phyloP scores from a whole-genome alignment of 306 rosid genomes.

The Corylus avellana region DNA sequence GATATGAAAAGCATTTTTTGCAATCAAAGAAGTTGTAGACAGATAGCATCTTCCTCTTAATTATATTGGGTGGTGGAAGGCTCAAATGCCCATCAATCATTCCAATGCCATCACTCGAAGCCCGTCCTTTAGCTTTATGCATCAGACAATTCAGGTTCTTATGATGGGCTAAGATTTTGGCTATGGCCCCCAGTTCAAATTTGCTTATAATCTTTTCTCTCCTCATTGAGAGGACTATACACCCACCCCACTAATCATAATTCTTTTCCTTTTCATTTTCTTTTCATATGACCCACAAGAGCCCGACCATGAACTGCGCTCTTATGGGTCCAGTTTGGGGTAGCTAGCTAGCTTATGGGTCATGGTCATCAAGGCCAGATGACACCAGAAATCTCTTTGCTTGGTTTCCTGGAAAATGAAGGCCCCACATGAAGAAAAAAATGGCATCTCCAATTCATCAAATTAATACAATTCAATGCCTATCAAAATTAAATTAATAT shows the following conservation, averaged over 20 bases:
- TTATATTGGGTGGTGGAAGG: slow-evolving; percentile 16
- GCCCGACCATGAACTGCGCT: background rate
- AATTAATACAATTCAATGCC: too few species aligned
- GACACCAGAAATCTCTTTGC: background rate
- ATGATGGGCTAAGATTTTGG: background rate
- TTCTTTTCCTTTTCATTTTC: background rate
- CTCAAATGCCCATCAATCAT: slow-evolving; percentile 24
- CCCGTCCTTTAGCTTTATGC: slow-evolving; percentile 1
- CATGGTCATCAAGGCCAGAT: slow-evolving; percentile 1
- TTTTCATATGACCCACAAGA: background rate
- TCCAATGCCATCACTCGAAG: slow-evolving; percentile 3
- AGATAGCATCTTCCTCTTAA: slow-evolving; percentile 12
- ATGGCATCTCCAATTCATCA: background rate
- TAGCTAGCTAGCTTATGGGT: background rate
- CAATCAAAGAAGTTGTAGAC: slow-evolving; percentile 2
- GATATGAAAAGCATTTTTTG: background rate
- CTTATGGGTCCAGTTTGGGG: background rate
- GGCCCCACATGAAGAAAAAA: background rate
- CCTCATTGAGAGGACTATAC: background rate
- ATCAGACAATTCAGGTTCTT: background rate
- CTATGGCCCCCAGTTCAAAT: background rate
- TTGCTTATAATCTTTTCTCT: background rate
- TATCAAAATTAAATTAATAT: too few species aligned
- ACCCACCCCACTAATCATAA: slow-evolving; percentile 28
- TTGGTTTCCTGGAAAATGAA: background rate